Evolutionary conservation across 2,329 filamentous ascomycete species (phyloP), one percentile per base, ranked within the genome.

Genomic region (Chaetomium sp.): DNA sequence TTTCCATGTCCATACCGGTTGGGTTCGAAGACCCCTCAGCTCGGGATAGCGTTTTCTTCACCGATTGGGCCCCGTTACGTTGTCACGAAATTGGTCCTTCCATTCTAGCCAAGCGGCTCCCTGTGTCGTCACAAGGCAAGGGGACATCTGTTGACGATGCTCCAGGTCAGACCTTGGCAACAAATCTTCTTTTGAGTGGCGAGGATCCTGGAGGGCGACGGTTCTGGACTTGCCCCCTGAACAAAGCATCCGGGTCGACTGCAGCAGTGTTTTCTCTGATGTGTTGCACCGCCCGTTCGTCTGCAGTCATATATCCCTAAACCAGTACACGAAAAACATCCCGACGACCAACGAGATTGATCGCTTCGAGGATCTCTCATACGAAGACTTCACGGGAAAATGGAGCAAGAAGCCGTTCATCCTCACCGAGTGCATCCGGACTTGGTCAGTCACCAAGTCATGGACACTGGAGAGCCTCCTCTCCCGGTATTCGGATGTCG

Each of bases 331-430:
- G 9, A 81, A 81, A 27, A 85, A 85, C 58, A 97, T 97, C 45
- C 93, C 93, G 2, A 71, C 78, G 38, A 76, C 79, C 45, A 97
- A 97, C 74, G 80, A 87, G 70, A 96, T 98, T 60, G 74, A 82
- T 2, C 86, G 90, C 13, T 79, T 97, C 9, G 74, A 83, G 6
- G 83, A 91, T 70, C 81, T 98, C 27, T 85, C 87, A 0, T 85
- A 87, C 38, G 83, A 87, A 38, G 89, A 94, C 54, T 98, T 96
- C 72, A 85, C 90, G 1, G 80, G 83, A 10, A 81, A 81, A 25
- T 97, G 92, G 92, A 90, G 90, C 16, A 83, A 90, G 73, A 86
- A 83, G 67, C 95, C 94, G 0, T 98, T 98, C 76, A 88, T 98
- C 60, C 83, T 98, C 59, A 96, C 93, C 7, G 80, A 87, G 13